Base-by-base conservation (phyloP, 176 grass and related monocot genomes). In the Poa pratensis region DNA sequence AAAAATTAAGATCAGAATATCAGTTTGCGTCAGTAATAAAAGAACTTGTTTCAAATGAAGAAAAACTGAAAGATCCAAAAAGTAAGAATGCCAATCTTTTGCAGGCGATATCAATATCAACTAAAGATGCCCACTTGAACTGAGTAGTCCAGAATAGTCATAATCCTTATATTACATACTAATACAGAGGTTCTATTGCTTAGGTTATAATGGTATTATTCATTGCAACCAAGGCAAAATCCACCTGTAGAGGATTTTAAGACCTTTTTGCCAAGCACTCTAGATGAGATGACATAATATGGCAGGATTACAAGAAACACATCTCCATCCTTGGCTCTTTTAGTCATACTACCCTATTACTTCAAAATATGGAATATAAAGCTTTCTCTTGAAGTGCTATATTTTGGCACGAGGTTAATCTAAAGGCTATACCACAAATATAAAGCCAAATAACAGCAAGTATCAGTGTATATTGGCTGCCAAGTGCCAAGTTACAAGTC, bases 1-100 rank as follows among this genome's bases (percentile, higher is more conserved):
- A 52, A n/a, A 83, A 88, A 43, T 34, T 5, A 81, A 80, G 39
- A 76, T 68, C 73, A 88, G 24, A 73, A 79, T 55, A 81, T 83
- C 15, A 88, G 73, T 67, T 65, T 24, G 4, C 22, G 27, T 16
- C 30, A 84, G 80, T 48, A 71, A 39, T 73, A 78, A 59, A n/a
- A 24, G 6, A 87, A 9, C 15, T 69, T 75, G 52, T 18, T 46
- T 55, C 8, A 60, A 83, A 67, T 16, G 24, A 85, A 39, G 39
- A 52, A 80, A 49, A 71, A 64, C 9, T 73, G 69, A 72, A 80
- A 52, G 5, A n/a, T n/a, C n/a, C n/a, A 12, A 48, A 50, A 3
- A 20, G 17, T 40, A 34, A 80, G 9, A 16, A 53, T 75, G 57
- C 4, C 57, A 81, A 60, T 35, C 16, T 78, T 85, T 70, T 71